These are phyloP conservation scores for Aspergillus incahuasiensis DNA, from an alignment of 495 filamentous ascomycete genomes.

Conservation along the genomic window DNA sequence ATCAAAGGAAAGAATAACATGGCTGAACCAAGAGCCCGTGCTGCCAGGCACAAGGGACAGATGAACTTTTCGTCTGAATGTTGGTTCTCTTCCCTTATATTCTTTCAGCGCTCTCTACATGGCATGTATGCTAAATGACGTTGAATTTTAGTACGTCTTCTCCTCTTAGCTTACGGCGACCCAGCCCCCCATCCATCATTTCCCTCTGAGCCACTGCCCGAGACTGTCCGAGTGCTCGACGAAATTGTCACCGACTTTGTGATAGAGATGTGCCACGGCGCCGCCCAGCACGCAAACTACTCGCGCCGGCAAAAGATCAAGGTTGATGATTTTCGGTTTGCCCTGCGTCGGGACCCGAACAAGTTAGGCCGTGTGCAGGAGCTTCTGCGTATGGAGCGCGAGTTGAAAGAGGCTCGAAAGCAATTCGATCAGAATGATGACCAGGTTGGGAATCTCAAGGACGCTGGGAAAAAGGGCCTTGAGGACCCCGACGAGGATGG, in stretches of 20 bases:
- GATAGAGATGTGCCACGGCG: conserved; percentile 83
- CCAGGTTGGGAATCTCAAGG: conserved; percentile 39
- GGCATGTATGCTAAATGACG: not conserved
- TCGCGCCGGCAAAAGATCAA: conserved; percentile 91
- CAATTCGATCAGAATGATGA: conserved; percentile 57
- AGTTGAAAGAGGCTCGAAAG: conserved; percentile 71
- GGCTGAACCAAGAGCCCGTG: conserved; percentile 71
- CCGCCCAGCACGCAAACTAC: conserved; percentile 73
- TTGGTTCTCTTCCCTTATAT: conserved; percentile 34
- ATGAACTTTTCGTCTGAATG: conserved; percentile 82
- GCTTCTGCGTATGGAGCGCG: conserved; percentile 72
- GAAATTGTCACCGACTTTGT: conserved; percentile 92
- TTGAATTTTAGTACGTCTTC: conserved; percentile 57
- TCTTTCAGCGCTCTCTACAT: not conserved
- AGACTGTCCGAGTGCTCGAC: conserved; percentile 82
- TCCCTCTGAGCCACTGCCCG: conserved; percentile 59
- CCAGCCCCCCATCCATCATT: conserved; percentile 41
- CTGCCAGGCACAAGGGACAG: conserved; percentile 80
- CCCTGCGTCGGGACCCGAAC: conserved; percentile 73
- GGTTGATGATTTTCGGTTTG: conserved; percentile 94
- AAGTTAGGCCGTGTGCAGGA: conserved; percentile 90
- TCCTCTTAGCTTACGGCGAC: conserved; percentile 88
- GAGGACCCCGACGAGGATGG: conserved; percentile 25
- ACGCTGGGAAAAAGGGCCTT: conserved; percentile 36
- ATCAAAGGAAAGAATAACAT: conserved; percentile 19